Evolutionary conservation across 2,329 filamentous ascomycete species (phyloP), one percentile per base, ranked within the genome.

Genomic region (Pseudogymnoascus sp.): DNA sequence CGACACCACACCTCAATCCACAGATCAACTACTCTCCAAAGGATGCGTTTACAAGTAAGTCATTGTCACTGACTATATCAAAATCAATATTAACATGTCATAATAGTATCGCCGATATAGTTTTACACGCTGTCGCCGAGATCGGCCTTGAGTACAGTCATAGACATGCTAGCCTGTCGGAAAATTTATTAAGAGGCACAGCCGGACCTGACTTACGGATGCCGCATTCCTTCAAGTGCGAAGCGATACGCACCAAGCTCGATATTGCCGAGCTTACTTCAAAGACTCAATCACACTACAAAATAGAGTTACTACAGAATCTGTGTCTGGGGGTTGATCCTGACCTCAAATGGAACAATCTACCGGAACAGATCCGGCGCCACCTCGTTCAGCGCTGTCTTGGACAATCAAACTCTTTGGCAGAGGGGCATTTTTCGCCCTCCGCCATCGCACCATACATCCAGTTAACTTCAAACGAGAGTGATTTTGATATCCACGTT

Each of bases 401-500:
- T 41, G 65, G 63, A n/a, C 11, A 43, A 31, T 43, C 33, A 33
- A 33, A 33, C 31, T 33, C 31, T 33, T 33, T 33, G 7, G 31
- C 31, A 33, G 31, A 33, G 31, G 31, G 31, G 31, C 31, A 33
- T 33, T 33, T 33, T 33, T 33, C 31, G 31, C 31, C 31, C 31
- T 33, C 31, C 31, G 31, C 31, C 31, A 33, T 33, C 31, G 31
- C 31, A 33, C 31, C 31, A 33, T 33, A 33, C 31, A 33, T 33
- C 31, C 31, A 33, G 31, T 33, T 10, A 33, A 33, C 6, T 33
- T 33, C 31, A 33, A 33, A 33, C 31, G 31, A 33, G 31, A 33
- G 31, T 33, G 66, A 74, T 19, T 72, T 78, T 3, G 74, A 78
- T 62, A 72, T 76, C n/a, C 77, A 81, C 31, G 71, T 82, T 59